Percentiles rank a stretch among this genome's conserved stretches.
Conservation (phyloP, 257 asterid species). For the Fraxinus pennsylvanica region DNA sequence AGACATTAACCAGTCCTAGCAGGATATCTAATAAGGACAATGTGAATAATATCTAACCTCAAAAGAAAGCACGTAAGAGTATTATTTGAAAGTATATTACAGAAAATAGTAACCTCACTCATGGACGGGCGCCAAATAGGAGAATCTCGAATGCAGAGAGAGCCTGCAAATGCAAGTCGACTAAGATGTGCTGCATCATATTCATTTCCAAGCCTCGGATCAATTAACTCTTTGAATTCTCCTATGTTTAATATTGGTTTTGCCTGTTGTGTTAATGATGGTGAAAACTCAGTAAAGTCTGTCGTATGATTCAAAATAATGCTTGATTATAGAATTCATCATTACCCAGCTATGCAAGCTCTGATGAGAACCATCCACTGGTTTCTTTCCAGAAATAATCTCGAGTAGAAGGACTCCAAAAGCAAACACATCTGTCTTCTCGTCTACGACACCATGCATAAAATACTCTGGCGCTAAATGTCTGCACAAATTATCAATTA, state of each 20-base stretch:
- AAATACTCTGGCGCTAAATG: conserved; percentile 97
- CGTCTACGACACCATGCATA: conserved; percentile 97
- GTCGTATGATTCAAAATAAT: neutral
- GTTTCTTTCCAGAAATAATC: conserved; percentile 82
- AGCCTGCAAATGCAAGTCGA: conserved; percentile 75
- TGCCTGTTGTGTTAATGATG: conserved; percentile 46
- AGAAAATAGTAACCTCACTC: conserved; percentile 63
- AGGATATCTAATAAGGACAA: neutral
- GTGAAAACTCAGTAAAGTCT: neutral
- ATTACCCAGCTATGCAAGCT: conserved; percentile 95
- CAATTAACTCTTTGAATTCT: conserved; percentile 60
- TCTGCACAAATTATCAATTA: conserved; percentile 34
- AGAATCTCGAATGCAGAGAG: conserved; percentile 87
- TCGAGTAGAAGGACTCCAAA: conserved; percentile 85
- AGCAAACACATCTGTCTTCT: conserved; percentile 95
- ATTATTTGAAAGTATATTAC: neutral
- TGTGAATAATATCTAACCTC: neutral
- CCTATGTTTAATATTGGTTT: conserved; percentile 75
- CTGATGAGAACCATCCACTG: conserved; percentile 84
- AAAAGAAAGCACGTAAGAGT: neutral
- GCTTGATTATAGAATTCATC: conserved; percentile 6
- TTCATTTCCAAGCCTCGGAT: conserved; percentile 67
- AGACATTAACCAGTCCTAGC: neutral
- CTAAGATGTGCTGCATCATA: conserved; percentile 55
- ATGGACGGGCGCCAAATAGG: conserved; percentile 90